Evolutionary conservation across 139 green algal genomes (phyloP), one percentile per base, ranked within the genome.

Genomic region (Micractinium conductrix): DNA sequence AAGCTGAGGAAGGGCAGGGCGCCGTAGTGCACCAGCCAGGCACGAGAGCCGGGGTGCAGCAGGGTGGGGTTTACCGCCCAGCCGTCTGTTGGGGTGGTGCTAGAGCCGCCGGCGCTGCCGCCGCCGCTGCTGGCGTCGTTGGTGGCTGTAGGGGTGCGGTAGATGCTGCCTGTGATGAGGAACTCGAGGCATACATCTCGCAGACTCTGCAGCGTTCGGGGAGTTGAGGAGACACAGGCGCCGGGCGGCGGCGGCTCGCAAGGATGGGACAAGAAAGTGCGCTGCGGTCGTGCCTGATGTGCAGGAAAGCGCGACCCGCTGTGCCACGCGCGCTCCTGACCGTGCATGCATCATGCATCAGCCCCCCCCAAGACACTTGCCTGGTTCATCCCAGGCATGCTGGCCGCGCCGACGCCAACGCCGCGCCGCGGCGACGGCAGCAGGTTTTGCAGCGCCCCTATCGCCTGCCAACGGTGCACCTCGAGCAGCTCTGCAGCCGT

Each of bases 1-100:
- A 33, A 80, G n/a, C 16, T 22, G 3, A 69, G 33, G 33, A 80
- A 80, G 50, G 74, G 74, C 48, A 45, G 35, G 8, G 50, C n/a
- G n/a, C n/a, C n/a, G 4, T 80, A 80, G 48, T 80, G 74, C 48
- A 80, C 21, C 33, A 33, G n/a, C 74, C 74, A 80, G 9, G n/a
- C n/a, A 2, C 33, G 48, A 4, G 8, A 53, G 74, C 35, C n/a
- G 9, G 50, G 48, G 10, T 80, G 33, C 33, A 80, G 50, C 50
- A 80, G 74, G 16, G 74, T 80, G 48, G 74, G 74, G 50, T 80
- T 80, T 4, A 38, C 74, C 16, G 21, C 48, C 74, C 48, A 48
- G 50, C 6, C 50, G 35, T 9, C 33, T n/a, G n/a, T n/a, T n/a
- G n/a, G n/a, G n/a, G n/a, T n/a, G n/a, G n/a, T n/a, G n/a, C n/a